A percentile compares a stretch with the other conserved stretches of the same genome.
Evolutionary conservation across 176 grass and related monocot genomes (phyloP).

Genomic region (Bolboschoenus planiculmis): DNA sequence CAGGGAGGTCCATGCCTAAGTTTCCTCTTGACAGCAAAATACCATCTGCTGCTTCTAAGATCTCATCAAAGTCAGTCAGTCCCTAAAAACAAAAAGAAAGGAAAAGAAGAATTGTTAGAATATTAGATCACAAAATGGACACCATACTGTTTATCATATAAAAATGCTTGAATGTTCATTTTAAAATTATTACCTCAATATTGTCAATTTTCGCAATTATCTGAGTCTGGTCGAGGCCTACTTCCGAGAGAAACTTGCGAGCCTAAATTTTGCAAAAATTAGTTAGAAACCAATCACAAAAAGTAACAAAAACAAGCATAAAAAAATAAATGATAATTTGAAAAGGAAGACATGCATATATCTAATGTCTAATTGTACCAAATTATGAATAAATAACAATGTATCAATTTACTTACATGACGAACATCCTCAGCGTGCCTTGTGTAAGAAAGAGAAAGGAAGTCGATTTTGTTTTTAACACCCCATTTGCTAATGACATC

Average conservation of each 20-base stretch:
- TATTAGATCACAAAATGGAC: background rate
- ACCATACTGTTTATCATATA: background rate
- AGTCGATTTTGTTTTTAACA: slow-evolving; percentile 87
- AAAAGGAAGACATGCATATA: background rate
- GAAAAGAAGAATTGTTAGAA: background rate
- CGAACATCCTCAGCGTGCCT: slow-evolving; percentile 80
- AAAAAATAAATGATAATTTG: background rate
- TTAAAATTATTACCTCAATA: slow-evolving; percentile 53
- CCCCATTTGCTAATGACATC: slow-evolving; percentile 91
- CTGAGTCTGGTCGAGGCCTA: slow-evolving; percentile 73
- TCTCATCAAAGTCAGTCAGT: slow-evolving; percentile 88
- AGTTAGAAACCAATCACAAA: background rate
- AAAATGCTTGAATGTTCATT: background rate
- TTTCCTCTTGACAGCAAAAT: slow-evolving; percentile 91
- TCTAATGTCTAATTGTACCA: background rate
- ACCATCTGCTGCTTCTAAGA: slow-evolving; percentile 74
- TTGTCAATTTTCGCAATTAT: slow-evolving; percentile 98
- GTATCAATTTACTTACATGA: slow-evolving; percentile 39
- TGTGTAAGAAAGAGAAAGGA: slow-evolving; percentile 86
- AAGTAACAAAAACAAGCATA: background rate
- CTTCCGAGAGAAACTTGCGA: slow-evolving; percentile 58
- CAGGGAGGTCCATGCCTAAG: slow-evolving; percentile 87
- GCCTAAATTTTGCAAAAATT: slow-evolving; percentile 38
- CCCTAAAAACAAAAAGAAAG: slow-evolving; percentile 40
- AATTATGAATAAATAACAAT: background rate